phyloP scores from a whole-genome alignment of 2,329 filamentous ascomycete species.

The Dothiorella sarmentorum region DNA sequence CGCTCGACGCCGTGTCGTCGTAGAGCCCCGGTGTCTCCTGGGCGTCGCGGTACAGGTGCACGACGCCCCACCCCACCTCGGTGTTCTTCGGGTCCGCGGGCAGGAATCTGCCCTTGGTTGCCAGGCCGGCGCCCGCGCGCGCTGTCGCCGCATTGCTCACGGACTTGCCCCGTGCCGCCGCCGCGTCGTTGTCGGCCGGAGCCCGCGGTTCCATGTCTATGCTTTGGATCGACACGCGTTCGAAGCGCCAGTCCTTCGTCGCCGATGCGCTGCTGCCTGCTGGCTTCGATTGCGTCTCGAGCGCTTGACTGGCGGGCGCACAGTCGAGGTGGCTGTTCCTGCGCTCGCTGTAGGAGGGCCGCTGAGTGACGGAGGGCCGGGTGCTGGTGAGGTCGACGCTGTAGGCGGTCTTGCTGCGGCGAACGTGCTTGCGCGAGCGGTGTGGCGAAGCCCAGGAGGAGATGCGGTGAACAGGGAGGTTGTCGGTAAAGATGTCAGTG shows the following conservation, averaged over 20 bases:
- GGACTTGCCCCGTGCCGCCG: conserved; percentile 31
- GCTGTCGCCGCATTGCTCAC: conserved; percentile 31
- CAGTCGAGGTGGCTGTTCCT: conserved; percentile 30
- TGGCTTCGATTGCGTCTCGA: background rate
- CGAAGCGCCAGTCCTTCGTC: conserved; percentile 73
- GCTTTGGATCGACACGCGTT: conserved; percentile 72
- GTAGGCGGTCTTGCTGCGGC: conserved; percentile 25
- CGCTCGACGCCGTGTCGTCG: conserved; percentile 43
- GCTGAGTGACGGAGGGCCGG: background rate
- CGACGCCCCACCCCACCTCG: conserved; percentile 84
- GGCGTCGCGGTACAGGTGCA: conserved; percentile 87
- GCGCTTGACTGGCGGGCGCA: background rate
- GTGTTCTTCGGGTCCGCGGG: conserved; percentile 68
- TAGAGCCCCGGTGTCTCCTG: conserved; percentile 66
- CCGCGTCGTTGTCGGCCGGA: conserved; percentile 30
- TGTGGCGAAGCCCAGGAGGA: conserved; percentile 35
- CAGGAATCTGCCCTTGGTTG: conserved; percentile 78
- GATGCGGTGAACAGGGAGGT: conserved; percentile 42
- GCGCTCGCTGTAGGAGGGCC: conserved; percentile 35
- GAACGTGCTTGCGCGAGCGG: conserved; percentile 20
- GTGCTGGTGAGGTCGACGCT: conserved; percentile 26
- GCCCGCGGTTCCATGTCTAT: conserved; percentile 63
- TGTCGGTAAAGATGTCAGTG: conserved; percentile 45
- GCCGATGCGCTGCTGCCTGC: conserved; percentile 19
- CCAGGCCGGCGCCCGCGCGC: conserved; percentile 51